Conservation (phyloP, 148 eudicot species). For the Diospyros lotus region DNA sequence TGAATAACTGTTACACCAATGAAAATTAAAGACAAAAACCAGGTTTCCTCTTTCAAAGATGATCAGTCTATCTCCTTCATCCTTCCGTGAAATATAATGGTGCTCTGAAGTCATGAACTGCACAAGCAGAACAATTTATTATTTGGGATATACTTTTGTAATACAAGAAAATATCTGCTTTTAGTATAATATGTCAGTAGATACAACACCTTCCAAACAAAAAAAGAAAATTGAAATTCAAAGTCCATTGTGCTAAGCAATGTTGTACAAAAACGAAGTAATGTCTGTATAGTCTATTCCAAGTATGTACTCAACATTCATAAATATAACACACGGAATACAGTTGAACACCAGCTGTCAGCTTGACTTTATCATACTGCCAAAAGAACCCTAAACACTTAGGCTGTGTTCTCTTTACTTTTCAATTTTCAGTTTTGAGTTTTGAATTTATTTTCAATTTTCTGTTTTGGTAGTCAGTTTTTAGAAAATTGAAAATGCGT, state of each 20-base stretch:
- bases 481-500: too few relatives aligned
- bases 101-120: slow-evolving; percentile 99
- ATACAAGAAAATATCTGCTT: background rate
- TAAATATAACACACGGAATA: too few relatives aligned
- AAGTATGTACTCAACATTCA: too few relatives aligned
- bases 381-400: too few relatives aligned
- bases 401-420: too few relatives aligned
- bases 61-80: slow-evolving; percentile 77
- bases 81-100: slow-evolving; percentile 83
- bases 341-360: too few relatives aligned
- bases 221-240: background rate
- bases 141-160: background rate
- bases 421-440: too few relatives aligned
- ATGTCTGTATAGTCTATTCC: too few relatives aligned
- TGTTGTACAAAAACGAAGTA: background rate
- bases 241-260: background rate
- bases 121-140: slow-evolving; percentile 16
- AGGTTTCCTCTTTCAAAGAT: slow-evolving; percentile 84
- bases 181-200: background rate
- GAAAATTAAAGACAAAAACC: slow-evolving; percentile 92
- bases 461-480: too few relatives aligned
- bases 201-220: background rate
- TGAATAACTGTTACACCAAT: slow-evolving; percentile 84
- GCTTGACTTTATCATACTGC: too few relatives aligned
- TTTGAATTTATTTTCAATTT: too few relatives aligned